A percentile compares a stretch with the other conserved stretches of the same genome.
Evolutionary conservation across 176 grass and related monocot genomes (phyloP).

Genomic region (Bromus sterilis): DNA sequence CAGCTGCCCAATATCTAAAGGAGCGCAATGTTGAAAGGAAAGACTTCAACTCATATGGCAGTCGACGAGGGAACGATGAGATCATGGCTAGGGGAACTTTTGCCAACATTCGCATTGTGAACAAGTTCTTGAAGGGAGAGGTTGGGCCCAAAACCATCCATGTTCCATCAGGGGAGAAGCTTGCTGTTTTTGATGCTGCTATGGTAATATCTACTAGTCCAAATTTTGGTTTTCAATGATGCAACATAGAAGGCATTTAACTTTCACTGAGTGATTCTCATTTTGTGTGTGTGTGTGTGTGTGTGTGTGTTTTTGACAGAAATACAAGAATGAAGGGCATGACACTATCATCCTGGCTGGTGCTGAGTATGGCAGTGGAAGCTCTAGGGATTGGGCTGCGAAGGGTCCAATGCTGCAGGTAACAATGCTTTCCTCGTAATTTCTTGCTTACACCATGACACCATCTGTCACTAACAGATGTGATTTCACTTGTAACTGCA

Average conservation of each 20-base stretch:
- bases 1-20: conserved; percentile 71
- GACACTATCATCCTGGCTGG: conserved; percentile 86
- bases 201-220: conserved; percentile 41
- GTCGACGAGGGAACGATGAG: conserved; percentile 88
- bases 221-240: neutral
- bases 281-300: neutral
- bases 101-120: conserved; percentile 94
- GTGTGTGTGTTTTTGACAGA: conserved; percentile 38
- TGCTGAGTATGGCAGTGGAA: conserved; percentile 92
- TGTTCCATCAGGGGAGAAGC: conserved; percentile 82
- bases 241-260: neutral
- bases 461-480: conserved; percentile 1
- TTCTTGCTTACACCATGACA: neutral
- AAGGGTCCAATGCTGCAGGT: conserved; percentile 97
- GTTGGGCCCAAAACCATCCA: conserved; percentile 82
- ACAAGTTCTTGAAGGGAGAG: conserved; percentile 93
- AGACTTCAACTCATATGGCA: conserved; percentile 95
- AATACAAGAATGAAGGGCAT: conserved; percentile 78
- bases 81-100: conserved; percentile 99
- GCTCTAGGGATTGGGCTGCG: conserved; percentile 94
- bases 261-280: neutral
- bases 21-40: conserved; percentile 75
- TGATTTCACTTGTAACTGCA: conserved; percentile 34
- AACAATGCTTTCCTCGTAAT: neutral
- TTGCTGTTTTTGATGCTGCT: conserved; percentile 81